These are phyloP conservation scores for Kockiozyma suomiensis DNA, from an alignment of 805 yeast genomes.

Conservation along the genomic window DNA sequence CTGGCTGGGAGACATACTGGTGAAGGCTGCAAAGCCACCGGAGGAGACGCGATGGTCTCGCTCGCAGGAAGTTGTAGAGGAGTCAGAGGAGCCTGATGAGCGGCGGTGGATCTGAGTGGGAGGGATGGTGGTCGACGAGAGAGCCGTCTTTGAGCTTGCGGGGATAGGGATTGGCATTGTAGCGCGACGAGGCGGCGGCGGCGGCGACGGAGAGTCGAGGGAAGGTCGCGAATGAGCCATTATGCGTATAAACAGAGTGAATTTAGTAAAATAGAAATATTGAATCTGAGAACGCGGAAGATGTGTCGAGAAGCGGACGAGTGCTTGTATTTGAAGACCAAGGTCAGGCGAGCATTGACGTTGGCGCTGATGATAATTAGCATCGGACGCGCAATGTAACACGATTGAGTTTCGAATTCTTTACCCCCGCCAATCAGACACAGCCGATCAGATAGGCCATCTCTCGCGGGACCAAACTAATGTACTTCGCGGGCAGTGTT, in stretches of 20 bases:
- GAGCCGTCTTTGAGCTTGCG: conserved; percentile 19
- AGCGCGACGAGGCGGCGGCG: conserved; percentile 4
- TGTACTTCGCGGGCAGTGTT: too few relatives aligned
- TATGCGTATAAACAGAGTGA: not conserved
- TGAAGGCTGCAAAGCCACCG: not conserved
- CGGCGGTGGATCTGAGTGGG: conserved; percentile 31
- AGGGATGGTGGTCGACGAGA: conserved; percentile 18
- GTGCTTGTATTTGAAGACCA: not conserved
- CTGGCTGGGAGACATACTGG: conserved; percentile 18
- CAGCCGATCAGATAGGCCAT: too few relatives aligned
- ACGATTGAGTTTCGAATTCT: not conserved
- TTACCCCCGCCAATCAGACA: too few relatives aligned
- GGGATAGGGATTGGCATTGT: conserved; percentile 30
- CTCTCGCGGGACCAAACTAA: too few relatives aligned
- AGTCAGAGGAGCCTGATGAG: not conserved
- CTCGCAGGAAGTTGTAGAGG: not conserved
- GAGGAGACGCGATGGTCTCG: conserved; percentile 4
- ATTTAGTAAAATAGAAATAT: not conserved
- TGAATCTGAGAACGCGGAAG: not conserved
- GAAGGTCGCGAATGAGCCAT: not conserved
- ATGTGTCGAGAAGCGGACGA: not conserved
- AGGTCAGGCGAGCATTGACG: not conserved
- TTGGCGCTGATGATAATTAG: not conserved
- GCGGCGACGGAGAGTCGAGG: not conserved
- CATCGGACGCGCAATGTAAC: not conserved